Conservation (phyloP, 2,329 filamentous ascomycete species). For the Diplodia scrobiculata region DNA sequence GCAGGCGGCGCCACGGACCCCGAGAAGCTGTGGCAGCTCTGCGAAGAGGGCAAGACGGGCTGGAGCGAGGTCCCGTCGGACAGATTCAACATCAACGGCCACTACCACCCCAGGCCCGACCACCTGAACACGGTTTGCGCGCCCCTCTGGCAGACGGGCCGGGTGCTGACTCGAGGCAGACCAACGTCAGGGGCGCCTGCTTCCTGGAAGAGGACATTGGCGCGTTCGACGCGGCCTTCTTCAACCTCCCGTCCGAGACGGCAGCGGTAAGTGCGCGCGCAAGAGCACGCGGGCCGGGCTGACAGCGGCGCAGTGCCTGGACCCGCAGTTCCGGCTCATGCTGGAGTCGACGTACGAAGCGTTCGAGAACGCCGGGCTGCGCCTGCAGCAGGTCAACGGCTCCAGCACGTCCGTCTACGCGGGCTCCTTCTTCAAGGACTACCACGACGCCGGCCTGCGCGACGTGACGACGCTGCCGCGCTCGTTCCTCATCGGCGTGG, state of each 20-base stretch:
- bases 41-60: conserved; percentile 38
- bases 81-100: conserved; percentile 41
- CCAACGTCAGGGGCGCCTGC: conserved; percentile 10
- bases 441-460: conserved; percentile 27
- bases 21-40: conserved; percentile 41
- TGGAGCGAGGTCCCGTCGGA: conserved; percentile 42
- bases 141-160: too few species aligned
- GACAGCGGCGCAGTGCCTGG: conserved; percentile 26
- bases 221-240: conserved; percentile 34
- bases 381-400: conserved; percentile 25
- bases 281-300: too few species aligned
- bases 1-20: conserved; percentile 39
- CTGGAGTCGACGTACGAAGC: conserved; percentile 34
- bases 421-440: conserved; percentile 34
- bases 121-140: neutral
- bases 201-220: conserved; percentile 32
- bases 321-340: conserved; percentile 34
- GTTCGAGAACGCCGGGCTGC: conserved; percentile 33
- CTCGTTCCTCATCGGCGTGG: neutral
- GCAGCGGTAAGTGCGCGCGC: conserved; percentile 10
- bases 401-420: conserved; percentile 36
- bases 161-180: neutral
- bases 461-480: neutral
- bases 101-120: conserved; percentile 42
- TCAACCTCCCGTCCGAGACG: conserved; percentile 31